Base-by-base conservation (phyloP, 345 rosid genomes). In the Euphorbia pulcherrima region DNA sequence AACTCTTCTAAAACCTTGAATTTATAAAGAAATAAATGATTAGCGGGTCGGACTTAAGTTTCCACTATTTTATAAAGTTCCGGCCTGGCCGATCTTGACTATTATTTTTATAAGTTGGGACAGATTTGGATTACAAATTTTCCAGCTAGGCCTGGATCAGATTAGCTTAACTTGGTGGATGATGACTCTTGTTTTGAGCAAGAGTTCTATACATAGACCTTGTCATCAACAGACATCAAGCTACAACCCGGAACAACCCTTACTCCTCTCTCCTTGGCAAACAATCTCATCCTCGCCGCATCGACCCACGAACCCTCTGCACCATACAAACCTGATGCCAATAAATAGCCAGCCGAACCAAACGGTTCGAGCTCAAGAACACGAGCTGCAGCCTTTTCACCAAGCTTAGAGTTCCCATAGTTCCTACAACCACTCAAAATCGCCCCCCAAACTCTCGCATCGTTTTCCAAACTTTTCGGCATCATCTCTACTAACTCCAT, bases 391-490 rank as follows among this genome's bases (percentile, higher is more conserved):
- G 76, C 85, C 55, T 67, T 76, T 62, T 57, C 71, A 2, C 89
- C 83, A 1, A 75, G 55, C 68, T 81, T 77, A 10, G 53, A 52
- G 65, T 77, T 78, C 26, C 77, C 79, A 26, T 72, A 66, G 78
- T 68, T 86, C 40, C 83, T 85, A 24, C 92, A 90, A 68, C 84
- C 79, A 41, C 85, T 87, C 47, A 91, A 77, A 41, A 87, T 46
- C 18, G 96, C 74, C 47, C 89, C 92, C 97, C 91, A 87, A 57
- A 84, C 75, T 59, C 87, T 84, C 67, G 85, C 85, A 30, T 85
- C 72, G 1, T 70, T 60, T 62, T 82, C 77, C 9, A 80, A 2
- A 28, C 53, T 74, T 41, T 67, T 60, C 2, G 90, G 91, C 75
- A 87, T 77, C 61, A 70, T 73, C 54, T 73, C 74, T 37, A 88